Evolutionary conservation across 768 basidiomycete genomes (phyloP).

Genomic region (Hypholoma fasciculare): DNA sequence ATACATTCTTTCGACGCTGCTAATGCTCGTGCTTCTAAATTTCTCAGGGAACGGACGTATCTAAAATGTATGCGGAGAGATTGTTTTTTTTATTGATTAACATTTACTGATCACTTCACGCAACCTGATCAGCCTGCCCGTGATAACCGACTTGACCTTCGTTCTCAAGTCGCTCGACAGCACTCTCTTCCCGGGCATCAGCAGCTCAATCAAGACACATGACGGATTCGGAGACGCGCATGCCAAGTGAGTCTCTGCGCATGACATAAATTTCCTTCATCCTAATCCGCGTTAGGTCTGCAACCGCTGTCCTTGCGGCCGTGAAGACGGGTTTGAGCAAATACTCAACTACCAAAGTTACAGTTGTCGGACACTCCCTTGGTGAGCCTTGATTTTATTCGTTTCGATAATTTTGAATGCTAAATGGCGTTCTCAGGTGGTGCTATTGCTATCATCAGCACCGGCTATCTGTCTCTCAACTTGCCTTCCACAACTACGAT

Average conservation of each 20-base stretch:
- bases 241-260: slow-evolving; percentile 2
- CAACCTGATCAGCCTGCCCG: slow-evolving; percentile 5
- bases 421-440: slow-evolving; percentile 32
- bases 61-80: slow-evolving; percentile 1
- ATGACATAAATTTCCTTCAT: neutral
- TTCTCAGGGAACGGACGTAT: slow-evolving; percentile 6
- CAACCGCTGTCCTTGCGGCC: slow-evolving; percentile 39
- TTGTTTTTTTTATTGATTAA: neutral
- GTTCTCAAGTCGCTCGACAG: slow-evolving; percentile 36
- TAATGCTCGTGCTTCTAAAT: neutral
- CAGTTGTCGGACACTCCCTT: slow-evolving; percentile 50
- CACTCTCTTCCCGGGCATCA: slow-evolving; percentile 56
- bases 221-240: slow-evolving; percentile 56
- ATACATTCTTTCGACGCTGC: neutral
- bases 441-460: slow-evolving; percentile 53
- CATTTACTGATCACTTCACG: neutral
- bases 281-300: slow-evolving; percentile 31
- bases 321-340: slow-evolving; percentile 37
- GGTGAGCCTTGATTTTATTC: slow-evolving; percentile 18
- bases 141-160: slow-evolving; percentile 31
- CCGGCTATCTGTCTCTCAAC: slow-evolving; percentile 51
- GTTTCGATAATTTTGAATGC: neutral
- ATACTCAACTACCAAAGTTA: slow-evolving; percentile 36
- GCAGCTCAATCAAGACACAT: slow-evolving; percentile 46
- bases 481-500: slow-evolving; percentile 32